Evolutionary conservation across 805 yeast genomes (phyloP).

Genomic region (Metschnikowia drakensbergensis): DNA sequence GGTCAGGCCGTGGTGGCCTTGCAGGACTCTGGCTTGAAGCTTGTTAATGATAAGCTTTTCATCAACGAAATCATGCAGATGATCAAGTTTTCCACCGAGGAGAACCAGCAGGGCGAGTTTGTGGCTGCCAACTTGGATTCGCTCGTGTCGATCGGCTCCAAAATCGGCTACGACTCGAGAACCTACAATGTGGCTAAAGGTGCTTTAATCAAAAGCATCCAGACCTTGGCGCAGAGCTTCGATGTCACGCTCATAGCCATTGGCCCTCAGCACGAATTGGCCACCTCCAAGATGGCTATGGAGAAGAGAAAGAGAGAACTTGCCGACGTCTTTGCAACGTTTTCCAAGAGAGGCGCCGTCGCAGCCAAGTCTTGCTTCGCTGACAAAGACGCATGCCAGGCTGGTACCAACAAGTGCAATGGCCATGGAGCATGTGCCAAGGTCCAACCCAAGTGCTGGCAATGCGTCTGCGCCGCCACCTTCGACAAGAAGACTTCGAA

Average conservation of each 20-base stretch:
- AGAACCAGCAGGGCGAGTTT: conserved; percentile 21
- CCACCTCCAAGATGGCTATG: conserved; percentile 11
- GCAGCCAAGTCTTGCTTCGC: conserved; percentile 31
- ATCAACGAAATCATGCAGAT: conserved; percentile 48
- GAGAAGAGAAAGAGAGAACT: conserved; percentile 18
- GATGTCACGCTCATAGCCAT: conserved; percentile 22
- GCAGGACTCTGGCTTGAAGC: conserved; percentile 25
- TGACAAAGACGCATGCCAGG: conserved; percentile 46
- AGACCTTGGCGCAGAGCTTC: conserved; percentile 14
- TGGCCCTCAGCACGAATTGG: conserved; percentile 14
- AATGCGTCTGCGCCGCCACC: conserved; percentile 48
- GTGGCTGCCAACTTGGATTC: conserved; percentile 42
- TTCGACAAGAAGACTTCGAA: conserved; percentile 37
- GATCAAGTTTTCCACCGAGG: conserved; percentile 32
- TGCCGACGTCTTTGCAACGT: conserved; percentile 13
- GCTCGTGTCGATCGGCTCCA: conserved; percentile 38
- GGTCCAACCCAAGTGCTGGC: conserved; percentile 40
- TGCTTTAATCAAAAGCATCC: conserved; percentile 24
- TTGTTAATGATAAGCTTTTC: conserved; percentile 45
- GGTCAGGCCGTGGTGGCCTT: conserved; percentile 10
- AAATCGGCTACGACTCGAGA: conserved; percentile 40
- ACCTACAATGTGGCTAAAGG: conserved; percentile 39
- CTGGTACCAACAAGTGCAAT: conserved; percentile 46
- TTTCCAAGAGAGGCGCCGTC: conserved; percentile 15
- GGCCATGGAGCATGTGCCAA: conserved; percentile 52